Percentiles rank a stretch among this genome's conserved stretches.
These are phyloP conservation scores for Didymella exigua DNA, from an alignment of 2,329 filamentous ascomycete species.

Conservation along the genomic window DNA sequence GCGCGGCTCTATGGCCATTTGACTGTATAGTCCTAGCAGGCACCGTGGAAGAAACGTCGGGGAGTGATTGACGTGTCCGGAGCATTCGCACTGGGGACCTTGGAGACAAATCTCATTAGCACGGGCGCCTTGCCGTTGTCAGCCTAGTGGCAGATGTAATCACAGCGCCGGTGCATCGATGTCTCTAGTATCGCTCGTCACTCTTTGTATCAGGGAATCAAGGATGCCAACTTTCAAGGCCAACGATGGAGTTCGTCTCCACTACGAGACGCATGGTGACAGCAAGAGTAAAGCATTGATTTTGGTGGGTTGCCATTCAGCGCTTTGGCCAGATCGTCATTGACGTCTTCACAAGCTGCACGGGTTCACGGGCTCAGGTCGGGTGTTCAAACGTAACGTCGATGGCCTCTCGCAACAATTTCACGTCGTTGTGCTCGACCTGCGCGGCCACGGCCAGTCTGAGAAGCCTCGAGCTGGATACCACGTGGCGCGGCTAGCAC, in stretches of 20 bases:
- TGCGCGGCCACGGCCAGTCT: conserved; percentile 36
- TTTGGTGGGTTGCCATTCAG: conserved; percentile 11
- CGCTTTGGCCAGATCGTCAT: not conserved
- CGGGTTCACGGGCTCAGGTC: conserved; percentile 33
- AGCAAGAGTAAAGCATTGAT: conserved; percentile 17
- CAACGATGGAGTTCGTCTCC: conserved; percentile 23
- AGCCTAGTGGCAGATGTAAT: too few species aligned
- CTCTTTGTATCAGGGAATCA: too few species aligned
- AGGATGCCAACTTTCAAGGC: conserved; percentile 24
- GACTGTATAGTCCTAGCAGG: too few species aligned
- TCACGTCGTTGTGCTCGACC: conserved; percentile 26
- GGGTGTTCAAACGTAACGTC: conserved; percentile 30
- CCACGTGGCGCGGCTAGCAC: conserved; percentile 35
- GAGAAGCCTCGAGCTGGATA: conserved; percentile 33
- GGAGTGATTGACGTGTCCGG: too few species aligned
- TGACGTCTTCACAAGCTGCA: conserved; percentile 25
- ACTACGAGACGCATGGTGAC: conserved; percentile 21
- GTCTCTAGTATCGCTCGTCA: too few species aligned
- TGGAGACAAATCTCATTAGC: too few species aligned
- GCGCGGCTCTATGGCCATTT: too few species aligned
- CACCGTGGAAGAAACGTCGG: too few species aligned
- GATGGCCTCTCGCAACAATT: conserved; percentile 11
- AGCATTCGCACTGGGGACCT: too few species aligned
- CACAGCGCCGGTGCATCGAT: too few species aligned
- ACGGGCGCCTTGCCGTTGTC: too few species aligned